These are phyloP conservation scores for Cicer cuneatum DNA, from an alignment of 306 rosid genomes.

Conservation along the genomic window DNA sequence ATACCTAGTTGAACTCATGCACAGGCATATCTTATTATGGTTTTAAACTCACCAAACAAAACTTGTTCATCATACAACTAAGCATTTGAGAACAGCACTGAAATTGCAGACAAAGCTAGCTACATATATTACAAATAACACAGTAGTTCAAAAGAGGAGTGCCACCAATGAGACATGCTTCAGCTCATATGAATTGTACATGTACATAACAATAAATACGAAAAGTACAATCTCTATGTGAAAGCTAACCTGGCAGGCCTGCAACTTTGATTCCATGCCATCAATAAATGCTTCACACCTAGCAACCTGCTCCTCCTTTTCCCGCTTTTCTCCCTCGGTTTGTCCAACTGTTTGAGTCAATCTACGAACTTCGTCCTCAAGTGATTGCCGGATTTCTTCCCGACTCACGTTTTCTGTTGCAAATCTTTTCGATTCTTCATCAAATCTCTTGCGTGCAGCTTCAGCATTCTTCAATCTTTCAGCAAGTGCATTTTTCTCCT, in stretches of 20 bases:
- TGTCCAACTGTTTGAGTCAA: conserved; percentile 96
- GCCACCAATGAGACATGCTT: conserved; percentile 16
- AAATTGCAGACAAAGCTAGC: conserved; percentile 35
- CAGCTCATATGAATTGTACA: conserved; percentile 8
- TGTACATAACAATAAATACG: conserved; percentile 6
- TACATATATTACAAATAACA: conserved; percentile 4
- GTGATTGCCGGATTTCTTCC: conserved; percentile 93
- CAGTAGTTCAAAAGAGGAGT: conserved; percentile 35
- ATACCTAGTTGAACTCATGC: conserved; percentile 2
- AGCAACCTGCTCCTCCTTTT: conserved; percentile 95
- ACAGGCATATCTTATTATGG: neutral
- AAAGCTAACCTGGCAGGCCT: conserved; percentile 87
- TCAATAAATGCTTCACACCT: conserved; percentile 97
- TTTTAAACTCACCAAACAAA: conserved; percentile 34
- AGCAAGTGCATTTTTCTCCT: conserved; percentile 95
- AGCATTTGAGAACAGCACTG: conserved; percentile 20
- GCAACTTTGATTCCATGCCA: conserved; percentile 97
- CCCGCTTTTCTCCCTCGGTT: conserved; percentile 93
- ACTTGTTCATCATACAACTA: conserved; percentile 23
- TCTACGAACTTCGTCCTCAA: conserved; percentile 91
- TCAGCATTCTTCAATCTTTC: conserved; percentile 97
- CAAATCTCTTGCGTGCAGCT: conserved; percentile 95
- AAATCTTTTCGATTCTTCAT: conserved; percentile 87
- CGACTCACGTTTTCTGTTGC: conserved; percentile 93
- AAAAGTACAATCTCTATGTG: conserved; percentile 34